Conservation (phyloP, 2,329 filamentous ascomycete species). For the Hypoxylon rubiginosum region DNA sequence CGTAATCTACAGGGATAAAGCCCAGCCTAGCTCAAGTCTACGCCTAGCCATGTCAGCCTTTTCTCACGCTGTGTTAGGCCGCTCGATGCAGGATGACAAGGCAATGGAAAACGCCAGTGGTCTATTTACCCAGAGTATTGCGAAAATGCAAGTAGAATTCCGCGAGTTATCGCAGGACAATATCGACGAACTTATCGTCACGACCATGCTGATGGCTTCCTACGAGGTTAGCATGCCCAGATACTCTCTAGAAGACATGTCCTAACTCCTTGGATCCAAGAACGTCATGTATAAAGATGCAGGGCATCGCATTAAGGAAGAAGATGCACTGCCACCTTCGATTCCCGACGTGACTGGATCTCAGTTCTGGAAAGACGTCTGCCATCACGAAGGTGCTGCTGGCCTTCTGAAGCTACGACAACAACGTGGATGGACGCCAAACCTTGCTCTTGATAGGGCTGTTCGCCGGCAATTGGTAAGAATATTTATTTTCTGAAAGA, state of each 20-base stretch:
- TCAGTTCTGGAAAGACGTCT: slow-evolving; percentile 21
- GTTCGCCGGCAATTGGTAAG: slow-evolving; percentile 26
- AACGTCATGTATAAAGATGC: slow-evolving; percentile 18
- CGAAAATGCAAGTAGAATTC: slow-evolving; percentile 6
- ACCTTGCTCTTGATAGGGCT: slow-evolving; percentile 22
- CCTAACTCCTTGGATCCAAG: slow-evolving; percentile 9
- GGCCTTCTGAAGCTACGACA: slow-evolving; percentile 24
- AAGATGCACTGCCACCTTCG: neutral
- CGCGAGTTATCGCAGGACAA: slow-evolving; percentile 16
- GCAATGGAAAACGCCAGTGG: slow-evolving; percentile 14
- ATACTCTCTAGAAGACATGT: neutral
- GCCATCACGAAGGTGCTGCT: slow-evolving; percentile 17
- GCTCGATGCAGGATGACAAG: slow-evolving; percentile 13
- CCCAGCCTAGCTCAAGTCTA: slow-evolving; percentile 21
- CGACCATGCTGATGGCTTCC: slow-evolving; percentile 27
- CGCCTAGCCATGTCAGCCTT: slow-evolving; percentile 17
- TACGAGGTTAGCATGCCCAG: slow-evolving; percentile 19
- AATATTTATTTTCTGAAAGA: no score
- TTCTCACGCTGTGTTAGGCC: slow-evolving; percentile 19
- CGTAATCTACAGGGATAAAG: slow-evolving; percentile 5
- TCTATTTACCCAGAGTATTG: slow-evolving; percentile 17
- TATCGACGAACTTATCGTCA: slow-evolving; percentile 28
- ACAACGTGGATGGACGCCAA: slow-evolving; percentile 17
- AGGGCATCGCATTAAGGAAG: neutral
- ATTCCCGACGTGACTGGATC: slow-evolving; percentile 16